Base-by-base conservation (phyloP, 768 basidiomycete genomes). In the Lactarius deliciosus region DNA sequence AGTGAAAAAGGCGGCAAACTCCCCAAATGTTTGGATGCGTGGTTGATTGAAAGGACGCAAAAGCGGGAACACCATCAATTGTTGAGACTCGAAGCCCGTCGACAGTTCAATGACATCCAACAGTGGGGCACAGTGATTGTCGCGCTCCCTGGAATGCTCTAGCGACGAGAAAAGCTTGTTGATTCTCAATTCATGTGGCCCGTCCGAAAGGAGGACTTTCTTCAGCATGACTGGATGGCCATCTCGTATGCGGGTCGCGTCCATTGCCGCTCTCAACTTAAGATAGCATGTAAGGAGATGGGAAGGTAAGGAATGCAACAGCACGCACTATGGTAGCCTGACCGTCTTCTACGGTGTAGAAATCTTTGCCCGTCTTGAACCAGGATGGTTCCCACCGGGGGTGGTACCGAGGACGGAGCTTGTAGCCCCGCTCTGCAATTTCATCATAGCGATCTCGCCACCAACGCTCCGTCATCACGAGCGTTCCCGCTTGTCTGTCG, bases 51-150 rank as follows among this genome's bases (percentile, higher is more conserved):
- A 75, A 3, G 18, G 40, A 1, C 74, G 70, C 18, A 79, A 60
- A 11, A 76, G 63, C 1, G 80, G 79, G 69, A 78, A 75, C 7
- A 79, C 79, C 18, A 81, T 62, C 5, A 75, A 28, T 22, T 50
- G n/a, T 16, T 43, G 9, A 61, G 55, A 25, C 69, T 66, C 20
- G 30, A 22, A 25, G 62, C 43, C 8, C 30, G 32, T 67, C n/a
- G 50, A 15, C 32, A 68, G 68, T 20, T 68, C 47, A 2, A 76
- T 50, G 8, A 73, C 61, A 2, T 75, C 76, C 38, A 66, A 55
- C 8, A 75, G 38, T 2, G 72, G 73, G 1, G 70, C 70, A 57
- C 70, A 72, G 57, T 76, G 76, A 57, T 76, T 77, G 5, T 70
- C 58, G 0, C 74, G 72, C 55, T 76, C 72, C 10, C 62, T 59